Base-by-base conservation (phyloP, 192 early-diverging fungal genomes). In the Coemansia interrupta region DNA sequence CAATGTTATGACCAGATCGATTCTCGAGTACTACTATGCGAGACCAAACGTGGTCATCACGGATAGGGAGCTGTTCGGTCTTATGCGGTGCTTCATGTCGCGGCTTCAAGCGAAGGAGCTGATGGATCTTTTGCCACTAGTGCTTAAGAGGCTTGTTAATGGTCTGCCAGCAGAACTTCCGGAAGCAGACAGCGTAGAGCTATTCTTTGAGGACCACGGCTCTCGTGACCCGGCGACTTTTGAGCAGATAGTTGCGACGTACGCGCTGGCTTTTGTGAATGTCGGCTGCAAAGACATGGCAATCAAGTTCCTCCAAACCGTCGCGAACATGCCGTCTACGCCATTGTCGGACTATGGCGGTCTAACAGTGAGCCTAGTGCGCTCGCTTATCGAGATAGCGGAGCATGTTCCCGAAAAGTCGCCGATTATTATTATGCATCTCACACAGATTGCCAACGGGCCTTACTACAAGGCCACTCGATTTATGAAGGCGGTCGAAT, bases 81-180 rank as follows among this genome's bases (percentile, higher is more conserved):
- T 74, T 8, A 61, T 74, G 14, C 56, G 58, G 48, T 52, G 52
- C 17, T n/a, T 19, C 15, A 62, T 68, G 49, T 56, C 48, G 1
- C 66, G 66, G 4, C n/a, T 44, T 23, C 41, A 61, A 28, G 26
- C 51, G 1, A 45, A 24, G 38, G 56, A 58, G 15, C 53, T 74
- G 28, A 58, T 52, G 50, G 54, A 68, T n/a, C 30, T 74, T 42
- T 26, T 74, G 48, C 66, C 66, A 5, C 13, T 61, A n/a, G 48
- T 74, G 24, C 11, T 74, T 10, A 20, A n/a, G 36, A 66, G 72
- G 6, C 44, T 58, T 8, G 22, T 41, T 11, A 19, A 39, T 2
- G 70, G 66, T 0, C 17, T 17, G 9, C 9, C 28, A 3, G 24
- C 26, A 13, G 11, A 14, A 17, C 30, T 65, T n/a, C 36, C 53